phyloP scores from a whole-genome alignment of 371 early-diverging fungal genomes.

The Mortierella polycephala region DNA sequence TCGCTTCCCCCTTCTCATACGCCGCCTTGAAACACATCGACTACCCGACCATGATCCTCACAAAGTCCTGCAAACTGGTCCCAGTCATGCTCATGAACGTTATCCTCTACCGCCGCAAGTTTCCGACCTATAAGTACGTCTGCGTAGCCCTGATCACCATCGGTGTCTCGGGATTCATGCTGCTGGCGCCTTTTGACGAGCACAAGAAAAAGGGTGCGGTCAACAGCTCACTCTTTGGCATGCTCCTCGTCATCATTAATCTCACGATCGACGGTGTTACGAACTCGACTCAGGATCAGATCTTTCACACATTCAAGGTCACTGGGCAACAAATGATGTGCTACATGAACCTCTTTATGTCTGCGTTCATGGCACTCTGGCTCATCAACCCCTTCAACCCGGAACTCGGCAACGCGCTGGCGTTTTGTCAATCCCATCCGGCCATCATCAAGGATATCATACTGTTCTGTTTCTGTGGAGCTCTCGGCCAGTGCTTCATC shows the following conservation, averaged over 20 bases:
- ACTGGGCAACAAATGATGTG: conserved; percentile 98
- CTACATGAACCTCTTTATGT: conserved; percentile 91
- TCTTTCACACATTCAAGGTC: conserved; percentile 81
- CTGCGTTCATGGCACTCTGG: conserved; percentile 75
- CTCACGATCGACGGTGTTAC: conserved; percentile 93
- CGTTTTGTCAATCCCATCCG: conserved; percentile 82
- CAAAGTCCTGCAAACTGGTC: conserved; percentile 97
- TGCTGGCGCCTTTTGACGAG: conserved; percentile 71
- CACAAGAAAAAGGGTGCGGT: conserved; percentile 58
- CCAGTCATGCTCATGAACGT: conserved; percentile 97
- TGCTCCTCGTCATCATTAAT: conserved; percentile 85
- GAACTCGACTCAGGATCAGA: conserved; percentile 98
- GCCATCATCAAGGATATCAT: conserved; percentile 86
- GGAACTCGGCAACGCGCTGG: conserved; percentile 83
- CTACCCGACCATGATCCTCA: conserved; percentile 97
- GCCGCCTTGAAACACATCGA: conserved; percentile 93
- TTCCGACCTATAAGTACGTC: conserved; percentile 85
- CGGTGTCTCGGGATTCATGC: conserved; percentile 95
- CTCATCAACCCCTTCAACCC: conserved; percentile 77
- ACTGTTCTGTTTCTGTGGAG: conserved; percentile 91
- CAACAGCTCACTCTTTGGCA: conserved; percentile 71
- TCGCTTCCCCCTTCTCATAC: conserved; percentile 95
- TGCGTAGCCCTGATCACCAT: conserved; percentile 87
- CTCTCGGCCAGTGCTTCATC: conserved; percentile 97
- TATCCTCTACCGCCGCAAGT: conserved; percentile 87